phyloP scores from a whole-genome alignment of 148 eudicot species.

The Vaccinium macrocarpon region DNA sequence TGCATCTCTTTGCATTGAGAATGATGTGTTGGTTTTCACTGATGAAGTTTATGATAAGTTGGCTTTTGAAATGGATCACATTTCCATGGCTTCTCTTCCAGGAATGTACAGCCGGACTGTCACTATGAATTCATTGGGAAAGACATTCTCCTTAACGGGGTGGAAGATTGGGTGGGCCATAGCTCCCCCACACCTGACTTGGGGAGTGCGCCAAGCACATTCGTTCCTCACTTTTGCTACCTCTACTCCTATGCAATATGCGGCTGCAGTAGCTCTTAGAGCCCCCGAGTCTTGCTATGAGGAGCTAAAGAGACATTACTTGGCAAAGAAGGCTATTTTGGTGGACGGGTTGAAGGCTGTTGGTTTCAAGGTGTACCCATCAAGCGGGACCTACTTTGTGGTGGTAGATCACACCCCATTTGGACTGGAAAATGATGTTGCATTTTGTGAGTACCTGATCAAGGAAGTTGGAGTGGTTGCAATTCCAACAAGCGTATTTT shows the following conservation, averaged over 20 bases:
- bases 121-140: constrained; percentile 87
- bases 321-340: constrained; percentile 70
- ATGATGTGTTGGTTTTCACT: constrained; percentile 81
- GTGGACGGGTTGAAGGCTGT: constrained; percentile 75
- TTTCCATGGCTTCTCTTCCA: constrained; percentile 91
- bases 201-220: constrained; percentile 97
- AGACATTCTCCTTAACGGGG: constrained; percentile 93
- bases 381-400: constrained; percentile 97
- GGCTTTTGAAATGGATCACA: constrained; percentile 93
- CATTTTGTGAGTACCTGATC: constrained; percentile 88
- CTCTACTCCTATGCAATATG: constrained; percentile 92
- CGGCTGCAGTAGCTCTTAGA: constrained; percentile 73
- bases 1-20: constrained; percentile 81
- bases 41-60: constrained; percentile 98
- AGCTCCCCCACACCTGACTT: constrained; percentile 82
- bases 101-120: constrained; percentile 95
- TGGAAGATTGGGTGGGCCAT: constrained; percentile 99
- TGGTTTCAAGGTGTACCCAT: constrained; percentile 81
- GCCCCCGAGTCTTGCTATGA: constrained; percentile 80
- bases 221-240: constrained; percentile 90
- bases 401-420: constrained; percentile 93
- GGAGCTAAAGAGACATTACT: constrained; percentile 69
- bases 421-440: constrained; percentile 72
- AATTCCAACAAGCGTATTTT: constrained; percentile 89
- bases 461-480: constrained; percentile 98